Evolutionary conservation across 1,284 basidiomycete genomes (phyloP).

Genomic region (Golubevia pallescens): DNA sequence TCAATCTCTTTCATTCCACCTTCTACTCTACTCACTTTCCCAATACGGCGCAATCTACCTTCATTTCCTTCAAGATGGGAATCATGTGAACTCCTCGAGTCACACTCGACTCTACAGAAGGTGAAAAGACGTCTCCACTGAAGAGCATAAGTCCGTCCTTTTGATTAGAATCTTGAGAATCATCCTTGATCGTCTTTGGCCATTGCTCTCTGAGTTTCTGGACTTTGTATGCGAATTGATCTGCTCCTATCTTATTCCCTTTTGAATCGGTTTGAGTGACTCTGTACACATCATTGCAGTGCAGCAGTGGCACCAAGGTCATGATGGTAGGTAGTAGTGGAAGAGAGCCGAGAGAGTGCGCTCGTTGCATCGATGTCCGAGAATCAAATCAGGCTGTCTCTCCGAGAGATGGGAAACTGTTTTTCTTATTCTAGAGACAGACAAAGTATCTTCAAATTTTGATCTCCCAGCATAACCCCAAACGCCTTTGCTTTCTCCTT

Average conservation of each 20-base stretch:
- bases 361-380: too few species aligned
- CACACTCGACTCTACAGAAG: constrained; percentile 82
- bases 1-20: constrained; percentile 72
- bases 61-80: constrained; percentile 49
- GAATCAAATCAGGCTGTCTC: too few species aligned
- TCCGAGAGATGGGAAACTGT: too few species aligned
- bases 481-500: too few species aligned
- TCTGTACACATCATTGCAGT: constrained; percentile 9
- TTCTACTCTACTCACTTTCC: constrained; percentile 71
- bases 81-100: constrained; percentile 92
- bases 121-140: constrained; percentile 83
- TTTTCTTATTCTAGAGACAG: too few species aligned
- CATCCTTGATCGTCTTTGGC: constrained; percentile 21
- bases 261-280: background rate
- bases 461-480: too few species aligned
- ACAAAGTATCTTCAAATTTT: too few species aligned
- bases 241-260: constrained; percentile 45
- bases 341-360: background rate
- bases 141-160: constrained; percentile 81
- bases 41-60: constrained; percentile 25
- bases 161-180: constrained; percentile 67
- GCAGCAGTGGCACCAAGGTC: background rate
- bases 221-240: constrained; percentile 66
- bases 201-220: constrained; percentile 53
- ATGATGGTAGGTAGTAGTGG: background rate